Evolutionary conservation across 768 basidiomycete genomes (phyloP), one percentile per base, ranked within the genome.

Genomic region (Pholiota molesta): DNA sequence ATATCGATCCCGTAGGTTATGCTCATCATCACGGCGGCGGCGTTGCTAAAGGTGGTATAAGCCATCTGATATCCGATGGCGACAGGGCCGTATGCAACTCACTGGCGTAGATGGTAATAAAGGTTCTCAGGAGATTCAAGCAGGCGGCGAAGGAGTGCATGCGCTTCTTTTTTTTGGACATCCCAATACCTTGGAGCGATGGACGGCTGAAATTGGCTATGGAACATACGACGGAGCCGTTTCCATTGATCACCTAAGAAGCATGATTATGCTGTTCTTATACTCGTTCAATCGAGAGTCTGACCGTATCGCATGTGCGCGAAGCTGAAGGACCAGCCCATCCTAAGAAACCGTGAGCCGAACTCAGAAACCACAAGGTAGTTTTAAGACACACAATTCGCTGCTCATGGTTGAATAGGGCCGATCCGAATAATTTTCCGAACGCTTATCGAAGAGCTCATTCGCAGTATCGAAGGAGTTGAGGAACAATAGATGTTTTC

Each of bases 401-500:
- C 82, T 78, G 60, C 82, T 79, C 84, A 86, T 85, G 0, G 76
- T 73, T 8, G 81, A 72, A 61, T 77, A 64, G 40, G 72, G 75
- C 47, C 84, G 79, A 65, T 85, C 84, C 5, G 87, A 86, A 63
- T 87, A 88, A 53, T 84, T 86, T 17, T 73, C 66, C 31, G 81
- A 83, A 16, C 82, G 76, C 63, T 81, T 86, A 57, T 87, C 86
- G 35, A 88, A 82, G 1, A 88, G 77, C 28, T 87, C 86, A 51
- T 74, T 73, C 4, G 81, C 81, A 2, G 76, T 72, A 53, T 80
- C 66, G n/a, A 77, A 71, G 2, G 80, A 75, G 66, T 85, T 86
- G 2, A 75, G 65, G 52, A 75, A 70, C 11, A 75, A 65, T 17
- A 75, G 62, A 42, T 79, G 78, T 62, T 79, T 80, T 29, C 85